Conservation (phyloP, 345 rosid species). For the Melaleuca alternifolia region DNA sequence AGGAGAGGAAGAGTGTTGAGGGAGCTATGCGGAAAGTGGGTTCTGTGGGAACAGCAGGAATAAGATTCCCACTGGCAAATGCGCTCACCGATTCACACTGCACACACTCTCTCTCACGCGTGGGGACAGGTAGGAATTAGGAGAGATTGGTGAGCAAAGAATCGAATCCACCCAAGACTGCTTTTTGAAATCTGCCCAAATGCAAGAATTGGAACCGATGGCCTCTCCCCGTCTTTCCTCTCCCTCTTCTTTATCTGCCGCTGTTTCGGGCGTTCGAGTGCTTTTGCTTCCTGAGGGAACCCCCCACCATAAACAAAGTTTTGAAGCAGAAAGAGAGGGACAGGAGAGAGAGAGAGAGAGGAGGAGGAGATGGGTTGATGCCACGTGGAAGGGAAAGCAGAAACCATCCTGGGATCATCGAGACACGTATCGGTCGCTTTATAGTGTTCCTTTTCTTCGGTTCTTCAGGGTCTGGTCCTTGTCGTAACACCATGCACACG, state of each 20-base stretch:
- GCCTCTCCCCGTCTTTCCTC: not conserved
- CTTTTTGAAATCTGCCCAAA: not conserved
- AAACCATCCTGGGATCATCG: not conserved
- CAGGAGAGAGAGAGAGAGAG: not conserved
- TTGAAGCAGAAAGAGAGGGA: not conserved
- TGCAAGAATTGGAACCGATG: not conserved
- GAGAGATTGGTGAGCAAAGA: conserved; percentile 8
- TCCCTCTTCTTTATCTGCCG: not conserved
- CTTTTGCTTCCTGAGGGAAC: not conserved
- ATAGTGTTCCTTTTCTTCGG: not conserved
- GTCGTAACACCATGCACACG: not conserved
- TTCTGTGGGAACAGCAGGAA: not conserved
- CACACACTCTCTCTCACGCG: not conserved
- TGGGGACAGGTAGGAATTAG: conserved; percentile 1
- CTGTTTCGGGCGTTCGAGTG: not conserved
- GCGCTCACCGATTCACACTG: not conserved
- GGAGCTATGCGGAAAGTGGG: not conserved
- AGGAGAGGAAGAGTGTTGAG: not conserved
- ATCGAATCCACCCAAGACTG: not conserved
- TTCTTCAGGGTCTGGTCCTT: not conserved
- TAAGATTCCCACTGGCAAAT: not conserved
- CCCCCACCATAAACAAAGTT: not conserved
- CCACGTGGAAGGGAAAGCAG: not conserved
- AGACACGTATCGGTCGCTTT: not conserved
- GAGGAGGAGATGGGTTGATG: not conserved